A percentile compares a stretch with the other conserved stretches of the same genome.
Conservation (phyloP, 176 grass and related monocot genomes). For the Neostapfia colusana region DNA sequence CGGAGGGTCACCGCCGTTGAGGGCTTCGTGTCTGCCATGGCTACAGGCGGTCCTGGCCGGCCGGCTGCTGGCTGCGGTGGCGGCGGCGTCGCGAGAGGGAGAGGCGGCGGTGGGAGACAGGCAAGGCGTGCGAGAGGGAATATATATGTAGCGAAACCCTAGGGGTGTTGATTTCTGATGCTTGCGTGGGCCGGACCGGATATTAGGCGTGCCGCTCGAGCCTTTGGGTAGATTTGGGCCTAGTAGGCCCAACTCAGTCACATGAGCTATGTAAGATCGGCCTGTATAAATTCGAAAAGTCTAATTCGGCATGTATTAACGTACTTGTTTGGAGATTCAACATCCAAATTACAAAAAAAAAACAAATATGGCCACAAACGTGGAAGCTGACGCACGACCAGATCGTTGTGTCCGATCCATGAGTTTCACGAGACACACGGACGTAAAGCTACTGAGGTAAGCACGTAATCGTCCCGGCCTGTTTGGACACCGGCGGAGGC, state of each 20-base stretch:
- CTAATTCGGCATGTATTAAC: too few relatives aligned
- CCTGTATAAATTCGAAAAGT: too few relatives aligned
- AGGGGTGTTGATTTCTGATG: neutral
- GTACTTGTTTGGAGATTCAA: too few relatives aligned
- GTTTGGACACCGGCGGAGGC: neutral
- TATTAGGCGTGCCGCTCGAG: neutral
- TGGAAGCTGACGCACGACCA: too few relatives aligned
- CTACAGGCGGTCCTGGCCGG: slow-evolving; percentile 35
- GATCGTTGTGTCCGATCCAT: too few relatives aligned
- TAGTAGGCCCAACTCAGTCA: neutral
- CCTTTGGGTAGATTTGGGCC: neutral
- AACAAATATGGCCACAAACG: too few relatives aligned
- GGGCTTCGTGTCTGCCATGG: slow-evolving; percentile 82
- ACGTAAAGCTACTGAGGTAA: neutral
- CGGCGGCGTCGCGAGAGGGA: neutral
- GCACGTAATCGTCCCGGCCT: neutral
- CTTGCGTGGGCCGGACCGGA: neutral
- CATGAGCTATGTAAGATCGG: neutral
- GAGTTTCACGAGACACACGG: too few relatives aligned
- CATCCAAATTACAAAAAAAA: too few relatives aligned
- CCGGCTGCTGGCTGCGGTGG: slow-evolving; percentile 16
- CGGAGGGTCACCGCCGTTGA: slow-evolving; percentile 72
- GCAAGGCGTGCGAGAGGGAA: neutral
- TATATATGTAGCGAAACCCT: slow-evolving; percentile 49
- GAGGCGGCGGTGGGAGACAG: neutral